Evolutionary conservation across 805 yeast genomes (phyloP).

Genomic region (Tetrapisispora pingtungensis): DNA sequence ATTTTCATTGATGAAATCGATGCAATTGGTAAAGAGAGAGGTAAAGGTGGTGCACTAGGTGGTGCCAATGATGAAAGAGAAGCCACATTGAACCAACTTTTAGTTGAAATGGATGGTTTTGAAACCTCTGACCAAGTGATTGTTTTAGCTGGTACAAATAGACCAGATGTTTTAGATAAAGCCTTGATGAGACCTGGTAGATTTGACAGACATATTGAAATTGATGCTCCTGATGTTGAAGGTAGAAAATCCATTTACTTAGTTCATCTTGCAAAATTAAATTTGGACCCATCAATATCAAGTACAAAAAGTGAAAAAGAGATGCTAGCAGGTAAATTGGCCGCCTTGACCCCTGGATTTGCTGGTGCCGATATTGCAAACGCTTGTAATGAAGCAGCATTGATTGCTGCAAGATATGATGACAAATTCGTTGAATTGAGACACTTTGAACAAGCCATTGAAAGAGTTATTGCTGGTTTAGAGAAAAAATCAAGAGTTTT

Average conservation of each 20-base stretch:
- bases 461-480: constrained; percentile 92
- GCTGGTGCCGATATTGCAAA: constrained; percentile 98
- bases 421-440: constrained; percentile 56
- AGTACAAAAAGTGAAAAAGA: constrained; percentile 41
- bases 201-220: constrained; percentile 84
- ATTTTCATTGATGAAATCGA: constrained; percentile 98
- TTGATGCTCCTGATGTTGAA: constrained; percentile 89
- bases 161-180: constrained; percentile 85
- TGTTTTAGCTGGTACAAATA: constrained; percentile 94
- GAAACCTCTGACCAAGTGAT: constrained; percentile 85
- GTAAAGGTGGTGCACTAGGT: constrained; percentile 57
- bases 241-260: constrained; percentile 89
- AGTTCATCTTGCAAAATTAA: constrained; percentile 73
- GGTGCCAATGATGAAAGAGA: constrained; percentile 97
- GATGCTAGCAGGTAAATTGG: constrained; percentile 69
- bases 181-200: constrained; percentile 97
- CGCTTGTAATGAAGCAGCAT: constrained; percentile 93
- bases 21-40: constrained; percentile 93
- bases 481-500: constrained; percentile 82
- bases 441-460: constrained; percentile 94
- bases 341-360: constrained; percentile 96
- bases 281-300: constrained; percentile 35
- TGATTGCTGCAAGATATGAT: constrained; percentile 85
- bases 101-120: constrained; percentile 99
- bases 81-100: constrained; percentile 85